A percentile compares a stretch with the other conserved stretches of the same genome.
These are phyloP conservation scores for Corniculantispora saksenae DNA, from an alignment of 2,329 filamentous ascomycete species.

Conservation along the genomic window DNA sequence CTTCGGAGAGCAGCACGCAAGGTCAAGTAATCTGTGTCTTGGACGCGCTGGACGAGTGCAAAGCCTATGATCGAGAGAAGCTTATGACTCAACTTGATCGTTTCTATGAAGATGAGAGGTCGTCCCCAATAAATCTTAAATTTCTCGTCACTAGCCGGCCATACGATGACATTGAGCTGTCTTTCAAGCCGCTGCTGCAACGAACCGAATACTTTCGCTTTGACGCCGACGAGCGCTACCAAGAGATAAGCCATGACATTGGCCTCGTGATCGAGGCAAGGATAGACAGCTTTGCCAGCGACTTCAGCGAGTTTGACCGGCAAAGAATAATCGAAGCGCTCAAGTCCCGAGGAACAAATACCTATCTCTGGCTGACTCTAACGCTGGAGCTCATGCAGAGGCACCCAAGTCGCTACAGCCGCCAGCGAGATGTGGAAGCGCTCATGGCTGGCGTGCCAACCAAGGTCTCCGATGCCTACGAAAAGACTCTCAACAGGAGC, in stretches of 20 bases:
- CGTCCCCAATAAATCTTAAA: neutral
- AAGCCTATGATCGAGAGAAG: neutral
- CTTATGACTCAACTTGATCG: neutral
- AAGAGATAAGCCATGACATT: slow-evolving; percentile 9
- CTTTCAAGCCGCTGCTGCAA: neutral
- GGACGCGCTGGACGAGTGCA: slow-evolving; percentile 8
- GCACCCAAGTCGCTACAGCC: slow-evolving; percentile 18
- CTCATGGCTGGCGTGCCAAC: neutral
- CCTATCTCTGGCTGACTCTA: slow-evolving; percentile 43
- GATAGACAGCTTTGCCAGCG: neutral
- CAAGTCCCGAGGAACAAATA: slow-evolving; percentile 32
- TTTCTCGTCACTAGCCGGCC: slow-evolving; percentile 5
- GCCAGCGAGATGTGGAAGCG: slow-evolving; percentile 13
- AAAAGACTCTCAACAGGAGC: slow-evolving; percentile 25
- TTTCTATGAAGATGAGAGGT: neutral
- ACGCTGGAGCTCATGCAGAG: slow-evolving; percentile 33
- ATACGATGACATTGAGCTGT: slow-evolving; percentile 6
- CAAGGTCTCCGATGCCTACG: slow-evolving; percentile 23
- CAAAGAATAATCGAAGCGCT: slow-evolving; percentile 29
- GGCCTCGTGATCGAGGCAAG: neutral
- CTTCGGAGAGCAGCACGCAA: neutral
- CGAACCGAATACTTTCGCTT: neutral
- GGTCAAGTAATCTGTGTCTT: neutral
- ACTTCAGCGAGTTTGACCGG: slow-evolving; percentile 16
- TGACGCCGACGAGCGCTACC: neutral